These are phyloP conservation scores for Hypoxylon lenormandii DNA, from an alignment of 495 filamentous ascomycete genomes.

Conservation along the genomic window DNA sequence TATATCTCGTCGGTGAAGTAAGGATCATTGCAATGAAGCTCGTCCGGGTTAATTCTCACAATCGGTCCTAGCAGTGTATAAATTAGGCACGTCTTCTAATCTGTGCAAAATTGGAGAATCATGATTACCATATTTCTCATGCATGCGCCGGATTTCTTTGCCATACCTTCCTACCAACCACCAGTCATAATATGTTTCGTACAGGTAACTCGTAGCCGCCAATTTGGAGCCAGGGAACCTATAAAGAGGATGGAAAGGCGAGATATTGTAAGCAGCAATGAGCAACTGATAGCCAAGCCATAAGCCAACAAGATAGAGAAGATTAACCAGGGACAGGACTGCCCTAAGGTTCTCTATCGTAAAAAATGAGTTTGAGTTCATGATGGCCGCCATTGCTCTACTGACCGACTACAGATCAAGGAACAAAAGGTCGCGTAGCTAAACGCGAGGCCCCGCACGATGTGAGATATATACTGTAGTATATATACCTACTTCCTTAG, in stretches of 20 bases:
- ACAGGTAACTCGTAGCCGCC: slow-evolving; percentile 55
- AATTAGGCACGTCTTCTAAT: background rate
- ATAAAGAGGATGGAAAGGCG: slow-evolving; percentile 53
- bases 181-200: slow-evolving; percentile 62
- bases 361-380: background rate
- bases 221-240: slow-evolving; percentile 60
- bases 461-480: too few relatives aligned
- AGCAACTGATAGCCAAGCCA: slow-evolving; percentile 12
- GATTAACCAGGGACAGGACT: background rate
- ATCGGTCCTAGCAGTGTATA: slow-evolving; percentile 59
- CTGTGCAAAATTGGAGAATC: background rate
- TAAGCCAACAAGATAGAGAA: background rate
- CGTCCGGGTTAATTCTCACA: slow-evolving; percentile 65
- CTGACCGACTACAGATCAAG: background rate
- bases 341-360: background rate
- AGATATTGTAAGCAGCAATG: slow-evolving; percentile 29
- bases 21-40: slow-evolving; percentile 64
- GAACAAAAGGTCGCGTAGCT: too few relatives aligned
- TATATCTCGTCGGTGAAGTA: slow-evolving; percentile 65
- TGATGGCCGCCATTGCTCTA: background rate
- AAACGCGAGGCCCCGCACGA: too few relatives aligned
- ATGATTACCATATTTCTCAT: slow-evolving; percentile 59
- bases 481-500: too few relatives aligned
- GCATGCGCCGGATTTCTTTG: slow-evolving; percentile 59
- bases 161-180: slow-evolving; percentile 55